Evolutionary conservation across 176 grass and related monocot species (phyloP), one percentile per base, ranked within the genome.

Genomic region (Cenchrus purpureus): DNA sequence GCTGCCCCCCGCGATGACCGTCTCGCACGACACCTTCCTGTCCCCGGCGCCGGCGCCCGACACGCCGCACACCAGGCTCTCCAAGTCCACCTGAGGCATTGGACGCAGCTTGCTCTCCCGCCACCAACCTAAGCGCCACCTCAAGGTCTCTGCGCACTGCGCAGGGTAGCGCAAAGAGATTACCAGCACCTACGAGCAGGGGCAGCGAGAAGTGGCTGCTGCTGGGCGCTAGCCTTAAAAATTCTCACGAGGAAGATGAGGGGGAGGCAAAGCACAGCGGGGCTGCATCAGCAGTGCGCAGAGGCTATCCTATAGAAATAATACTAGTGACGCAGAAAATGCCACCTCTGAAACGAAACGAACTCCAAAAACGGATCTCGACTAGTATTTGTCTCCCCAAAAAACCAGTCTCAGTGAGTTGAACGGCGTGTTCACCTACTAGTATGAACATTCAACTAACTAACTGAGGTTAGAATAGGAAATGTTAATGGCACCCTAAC

Each of bases 1-100:
- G 67, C 82, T 81, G 79, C 78, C 10, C 4, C 79, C 86, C 10
- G 60, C 60, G 82, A 89, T 89, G 81, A 87, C 80, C 56, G 84
- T 92, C 84, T 92, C 91, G 84, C 91, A 92, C 22, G 84, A 86
- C 68, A 92, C 91, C 91, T 92, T 92, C 70, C 87, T 83, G 80
- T 92, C 91, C 22, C 91, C 87, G 50, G 64, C 80, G 64, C 81
- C 89, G 9, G 70, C 81, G 72, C 81, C 85, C 28, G 83, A 69
- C 74, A 69, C 77, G 77, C 85, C 85, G 85, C 85, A 90, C 73
- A 90, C 85, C 63, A 90, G 49, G 73, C 77, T 88, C 68, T 93
- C 90, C 66, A 90, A 29, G 68, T 91, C 88, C 43, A 89, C 88
- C 79, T 86, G 85, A 55, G 86, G 83, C 92, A 94, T 91, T 54